Conservation (phyloP, 2,329 filamentous ascomycete species). For the Venturiaceae sp. region DNA sequence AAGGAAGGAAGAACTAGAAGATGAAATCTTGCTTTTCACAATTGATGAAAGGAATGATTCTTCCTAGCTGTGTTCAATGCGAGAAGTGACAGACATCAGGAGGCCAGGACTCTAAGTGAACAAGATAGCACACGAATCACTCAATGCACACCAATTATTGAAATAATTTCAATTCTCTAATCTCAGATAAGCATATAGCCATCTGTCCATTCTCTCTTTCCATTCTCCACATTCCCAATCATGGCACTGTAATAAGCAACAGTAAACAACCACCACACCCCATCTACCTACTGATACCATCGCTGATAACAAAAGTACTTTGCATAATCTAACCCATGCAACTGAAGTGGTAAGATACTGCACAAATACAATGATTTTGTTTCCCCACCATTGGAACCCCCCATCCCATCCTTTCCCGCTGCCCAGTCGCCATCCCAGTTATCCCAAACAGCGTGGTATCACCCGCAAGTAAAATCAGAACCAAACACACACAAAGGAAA, state of each 20-base stretch:
- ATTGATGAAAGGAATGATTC: no score
- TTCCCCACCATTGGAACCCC: no score
- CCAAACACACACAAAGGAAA: neutral
- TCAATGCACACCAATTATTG: neutral
- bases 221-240: no score
- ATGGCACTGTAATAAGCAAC: no score
- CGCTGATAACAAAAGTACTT: neutral
- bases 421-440: neutral
- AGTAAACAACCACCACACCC: neutral
- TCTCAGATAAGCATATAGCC: neutral
- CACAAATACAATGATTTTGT: neutral
- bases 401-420: neutral
- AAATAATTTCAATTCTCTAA: neutral
- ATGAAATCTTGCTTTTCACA: no score
- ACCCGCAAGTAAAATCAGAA: neutral
- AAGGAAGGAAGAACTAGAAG: no score
- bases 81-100: no score
- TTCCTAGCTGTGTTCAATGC: no score
- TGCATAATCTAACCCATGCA: neutral
- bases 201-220: neutral
- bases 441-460: slow-evolving; percentile 2
- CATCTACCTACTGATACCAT: neutral
- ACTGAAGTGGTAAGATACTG: neutral
- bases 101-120: no score
- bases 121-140: no score